A percentile compares a stretch with the other conserved stretches of the same genome.
Conservation (phyloP, 2,329 filamentous ascomycete species). For the Lecanoromycetidae sp. region DNA sequence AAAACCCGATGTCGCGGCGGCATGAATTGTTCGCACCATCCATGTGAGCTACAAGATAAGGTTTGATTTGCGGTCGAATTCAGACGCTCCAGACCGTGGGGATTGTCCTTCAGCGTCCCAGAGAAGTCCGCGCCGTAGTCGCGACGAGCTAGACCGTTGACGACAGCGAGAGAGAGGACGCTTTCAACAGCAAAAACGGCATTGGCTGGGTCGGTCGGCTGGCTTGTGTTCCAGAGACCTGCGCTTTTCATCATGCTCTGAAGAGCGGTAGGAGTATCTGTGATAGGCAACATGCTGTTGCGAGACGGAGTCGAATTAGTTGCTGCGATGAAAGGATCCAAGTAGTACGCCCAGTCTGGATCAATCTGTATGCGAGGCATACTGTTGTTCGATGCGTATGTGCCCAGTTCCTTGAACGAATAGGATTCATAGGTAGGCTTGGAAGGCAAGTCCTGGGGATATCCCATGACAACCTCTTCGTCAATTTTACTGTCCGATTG, state of each 20-base stretch:
- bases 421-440: too few relatives aligned
- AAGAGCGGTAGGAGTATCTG: too few relatives aligned
- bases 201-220: background rate
- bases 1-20: background rate
- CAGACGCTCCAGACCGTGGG: background rate
- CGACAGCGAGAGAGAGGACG: slow-evolving; percentile 2
- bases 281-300: too few relatives aligned
- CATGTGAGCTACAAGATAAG: background rate
- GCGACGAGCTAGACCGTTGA: slow-evolving; percentile 4
- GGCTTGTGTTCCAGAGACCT: background rate
- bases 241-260: background rate
- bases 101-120: background rate
- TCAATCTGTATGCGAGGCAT: slow-evolving; percentile 6
- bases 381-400: background rate
- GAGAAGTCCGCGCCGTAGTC: background rate
- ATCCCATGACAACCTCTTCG: too few relatives aligned
- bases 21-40: background rate
- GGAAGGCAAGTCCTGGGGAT: too few relatives aligned
- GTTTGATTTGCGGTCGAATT: background rate
- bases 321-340: background rate
- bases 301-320: slow-evolving; percentile 7
- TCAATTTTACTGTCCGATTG: background rate
- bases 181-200: background rate
- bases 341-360: slow-evolving; percentile 2
- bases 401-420: slow-evolving; percentile 4